Evolutionary conservation across 2,329 filamentous ascomycete species (phyloP).

Genomic region (Cryphonectria radicalis): DNA sequence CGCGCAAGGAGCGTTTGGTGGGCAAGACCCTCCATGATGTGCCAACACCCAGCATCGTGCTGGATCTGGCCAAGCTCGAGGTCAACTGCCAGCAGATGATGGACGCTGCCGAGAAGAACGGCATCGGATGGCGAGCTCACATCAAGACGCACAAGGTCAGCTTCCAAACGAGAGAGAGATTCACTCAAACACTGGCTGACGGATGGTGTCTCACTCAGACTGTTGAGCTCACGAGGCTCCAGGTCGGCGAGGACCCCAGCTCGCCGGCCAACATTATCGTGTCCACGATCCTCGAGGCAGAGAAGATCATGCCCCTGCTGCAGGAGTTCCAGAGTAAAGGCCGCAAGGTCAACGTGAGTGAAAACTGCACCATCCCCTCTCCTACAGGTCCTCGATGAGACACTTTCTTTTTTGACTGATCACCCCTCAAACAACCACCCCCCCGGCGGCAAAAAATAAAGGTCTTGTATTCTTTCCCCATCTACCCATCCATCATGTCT

Average conservation of each 20-base stretch:
- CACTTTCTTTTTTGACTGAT: no score
- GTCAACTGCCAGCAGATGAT: constrained; percentile 76
- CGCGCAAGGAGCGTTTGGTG: constrained; percentile 52
- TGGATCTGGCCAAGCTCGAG: constrained; percentile 69
- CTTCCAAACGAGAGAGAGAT: neutral
- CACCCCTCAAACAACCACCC: neutral
- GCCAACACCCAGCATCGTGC: constrained; percentile 67
- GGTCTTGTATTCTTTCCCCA: constrained; percentile 74
- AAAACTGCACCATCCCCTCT: neutral
- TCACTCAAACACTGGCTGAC: neutral
- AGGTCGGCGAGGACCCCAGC: constrained; percentile 63
- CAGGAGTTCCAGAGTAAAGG: constrained; percentile 58
- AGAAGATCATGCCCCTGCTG: constrained; percentile 66
- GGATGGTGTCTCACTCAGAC: constrained; percentile 52
- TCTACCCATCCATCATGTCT: constrained; percentile 62
- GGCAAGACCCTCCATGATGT: constrained; percentile 64
- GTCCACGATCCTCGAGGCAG: constrained; percentile 76
- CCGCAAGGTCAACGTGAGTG: constrained; percentile 61
- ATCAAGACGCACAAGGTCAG: constrained; percentile 82
- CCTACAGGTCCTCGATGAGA: no score
- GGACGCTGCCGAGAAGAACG: constrained; percentile 59
- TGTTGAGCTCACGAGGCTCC: constrained; percentile 65
- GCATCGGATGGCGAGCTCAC: constrained; percentile 73
- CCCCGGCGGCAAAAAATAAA: no score
- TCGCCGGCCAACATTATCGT: constrained; percentile 65